phyloP scores from a whole-genome alignment of 2,329 filamentous ascomycete genomes.

The Fusarium robinianum region DNA sequence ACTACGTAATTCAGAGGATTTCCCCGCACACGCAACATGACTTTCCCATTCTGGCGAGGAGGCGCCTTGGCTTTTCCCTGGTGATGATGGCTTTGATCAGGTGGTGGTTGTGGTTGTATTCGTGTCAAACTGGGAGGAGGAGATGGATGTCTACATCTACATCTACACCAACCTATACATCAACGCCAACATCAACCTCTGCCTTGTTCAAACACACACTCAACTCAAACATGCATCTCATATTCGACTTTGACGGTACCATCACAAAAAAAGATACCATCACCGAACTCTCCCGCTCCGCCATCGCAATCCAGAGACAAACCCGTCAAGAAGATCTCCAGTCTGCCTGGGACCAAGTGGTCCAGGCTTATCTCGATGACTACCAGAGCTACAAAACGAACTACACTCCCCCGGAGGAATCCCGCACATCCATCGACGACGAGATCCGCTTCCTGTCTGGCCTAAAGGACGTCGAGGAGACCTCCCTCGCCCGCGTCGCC shows the following conservation, averaged over 20 bases:
- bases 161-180: slow-evolving; percentile 7
- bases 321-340: slow-evolving; percentile 41
- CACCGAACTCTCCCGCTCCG: slow-evolving; percentile 49
- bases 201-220: neutral
- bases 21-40: no score
- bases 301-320: slow-evolving; percentile 43
- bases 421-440: slow-evolving; percentile 42
- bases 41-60: no score
- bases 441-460: slow-evolving; percentile 52
- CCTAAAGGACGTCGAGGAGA: slow-evolving; percentile 50
- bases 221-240: slow-evolving; percentile 46
- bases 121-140: neutral
- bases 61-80: neutral
- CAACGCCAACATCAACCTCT: neutral
- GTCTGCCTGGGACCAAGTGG: slow-evolving; percentile 50
- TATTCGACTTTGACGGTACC: slow-evolving; percentile 65
- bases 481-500: slow-evolving; percentile 51
- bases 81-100: slow-evolving; percentile 8
- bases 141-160: neutral
- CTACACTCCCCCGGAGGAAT: slow-evolving; percentile 40
- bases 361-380: slow-evolving; percentile 52
- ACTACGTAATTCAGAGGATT: no score
- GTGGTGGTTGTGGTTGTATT: slow-evolving; percentile 1
- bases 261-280: slow-evolving; percentile 61
- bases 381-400: slow-evolving; percentile 42